A percentile compares a stretch with the other conserved stretches of the same genome.
Conservation (phyloP, 2,329 filamentous ascomycete species). For the Ceratocystis smalleyi region DNA sequence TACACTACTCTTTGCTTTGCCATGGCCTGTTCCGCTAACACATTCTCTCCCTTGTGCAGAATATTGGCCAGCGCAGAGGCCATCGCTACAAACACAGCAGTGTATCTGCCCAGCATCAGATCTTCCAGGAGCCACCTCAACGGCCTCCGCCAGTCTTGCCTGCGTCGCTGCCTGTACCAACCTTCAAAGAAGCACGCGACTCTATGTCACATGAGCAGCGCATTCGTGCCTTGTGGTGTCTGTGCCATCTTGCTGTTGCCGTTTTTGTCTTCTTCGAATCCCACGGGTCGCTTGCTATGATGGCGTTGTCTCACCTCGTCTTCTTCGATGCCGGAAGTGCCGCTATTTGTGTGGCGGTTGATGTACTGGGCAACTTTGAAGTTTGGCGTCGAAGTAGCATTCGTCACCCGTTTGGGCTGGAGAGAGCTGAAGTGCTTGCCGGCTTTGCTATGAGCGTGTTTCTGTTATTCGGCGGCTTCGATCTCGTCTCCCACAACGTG, state of each 20-base stretch:
- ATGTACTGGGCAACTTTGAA: slow-evolving; percentile 91
- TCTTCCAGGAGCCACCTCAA: slow-evolving; percentile 82
- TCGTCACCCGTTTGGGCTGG: slow-evolving; percentile 82
- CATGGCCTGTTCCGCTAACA: background rate
- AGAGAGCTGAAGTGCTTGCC: slow-evolving; percentile 82
- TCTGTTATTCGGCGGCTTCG: slow-evolving; percentile 91
- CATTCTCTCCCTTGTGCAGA: slow-evolving; percentile 34
- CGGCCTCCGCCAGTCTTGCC: slow-evolving; percentile 78
- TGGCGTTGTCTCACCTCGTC: slow-evolving; percentile 79
- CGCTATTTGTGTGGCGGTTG: slow-evolving; percentile 77
- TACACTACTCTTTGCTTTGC: background rate
- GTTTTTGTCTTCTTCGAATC: slow-evolving; percentile 74
- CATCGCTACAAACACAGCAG: slow-evolving; percentile 98
- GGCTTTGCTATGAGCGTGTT: slow-evolving; percentile 95
- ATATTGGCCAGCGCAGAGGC: slow-evolving; percentile 77
- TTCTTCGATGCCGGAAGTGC: slow-evolving; percentile 93
- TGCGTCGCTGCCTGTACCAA: slow-evolving; percentile 82
- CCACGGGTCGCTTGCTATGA: slow-evolving; percentile 75
- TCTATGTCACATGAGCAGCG: slow-evolving; percentile 85
- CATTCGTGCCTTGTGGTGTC: slow-evolving; percentile 70
- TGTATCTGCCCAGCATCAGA: slow-evolving; percentile 75
- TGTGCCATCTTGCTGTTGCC: slow-evolving; percentile 72
- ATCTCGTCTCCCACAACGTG: slow-evolving; percentile 82
- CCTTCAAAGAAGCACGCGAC: slow-evolving; percentile 68
- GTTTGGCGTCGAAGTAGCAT: slow-evolving; percentile 91